Conservation (phyloP, 257 asterid species). For the Scutellaria minor region DNA sequence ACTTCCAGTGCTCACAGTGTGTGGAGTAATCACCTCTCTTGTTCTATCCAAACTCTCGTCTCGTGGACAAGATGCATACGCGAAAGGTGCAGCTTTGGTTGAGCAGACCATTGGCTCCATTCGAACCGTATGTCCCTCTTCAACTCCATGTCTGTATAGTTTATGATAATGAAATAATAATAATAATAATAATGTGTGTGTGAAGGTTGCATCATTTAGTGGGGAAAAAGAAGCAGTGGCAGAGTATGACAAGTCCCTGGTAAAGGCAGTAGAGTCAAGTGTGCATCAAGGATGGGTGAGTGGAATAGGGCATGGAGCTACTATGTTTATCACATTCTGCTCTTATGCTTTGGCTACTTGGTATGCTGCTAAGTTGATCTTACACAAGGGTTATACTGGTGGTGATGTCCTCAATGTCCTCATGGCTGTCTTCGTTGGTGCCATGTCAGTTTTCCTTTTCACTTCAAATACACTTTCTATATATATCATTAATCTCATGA, state of each 20-base stretch:
- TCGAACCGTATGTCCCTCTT: conserved; percentile 46
- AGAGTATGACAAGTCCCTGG: conserved; percentile 55
- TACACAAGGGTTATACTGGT: conserved; percentile 59
- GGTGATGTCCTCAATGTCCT: conserved; percentile 64
- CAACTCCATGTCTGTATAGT: too few species aligned
- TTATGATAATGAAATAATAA: too few species aligned
- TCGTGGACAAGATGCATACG: conserved; percentile 55
- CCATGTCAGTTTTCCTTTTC: conserved; percentile 46
- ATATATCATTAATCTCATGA: too few species aligned
- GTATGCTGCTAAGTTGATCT: conserved; percentile 60
- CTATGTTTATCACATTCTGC: conserved; percentile 46
- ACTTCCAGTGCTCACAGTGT: conserved; percentile 47
- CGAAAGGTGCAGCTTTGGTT: conserved; percentile 54
- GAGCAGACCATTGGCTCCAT: conserved; percentile 64
- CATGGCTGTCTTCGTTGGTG: conserved; percentile 56
- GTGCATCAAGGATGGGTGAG: conserved; percentile 50
- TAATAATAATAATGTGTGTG: too few species aligned
- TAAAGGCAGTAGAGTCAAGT: conserved; percentile 50
- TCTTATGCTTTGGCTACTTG: conserved; percentile 61
- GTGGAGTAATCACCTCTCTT: conserved; percentile 45
- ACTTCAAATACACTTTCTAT: too few species aligned
- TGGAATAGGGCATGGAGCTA: conserved; percentile 56
- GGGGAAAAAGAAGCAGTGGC: conserved; percentile 64
- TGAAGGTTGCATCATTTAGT: conserved; percentile 65
- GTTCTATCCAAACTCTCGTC: conserved; percentile 50